phyloP scores from a whole-genome alignment of 169 alveolate species.

The Plasmodium sp. region DNA sequence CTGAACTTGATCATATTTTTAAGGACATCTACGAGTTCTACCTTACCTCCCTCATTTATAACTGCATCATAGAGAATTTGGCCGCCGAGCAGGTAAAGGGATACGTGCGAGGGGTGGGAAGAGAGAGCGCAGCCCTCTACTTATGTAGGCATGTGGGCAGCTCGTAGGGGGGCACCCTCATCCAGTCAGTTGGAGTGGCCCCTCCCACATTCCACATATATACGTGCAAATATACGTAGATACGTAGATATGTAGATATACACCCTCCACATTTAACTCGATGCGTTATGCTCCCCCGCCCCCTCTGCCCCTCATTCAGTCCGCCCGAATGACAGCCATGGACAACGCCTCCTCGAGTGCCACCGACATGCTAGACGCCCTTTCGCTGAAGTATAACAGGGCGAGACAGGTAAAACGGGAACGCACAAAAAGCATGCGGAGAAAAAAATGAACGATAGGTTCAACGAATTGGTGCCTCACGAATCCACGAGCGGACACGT shows the following conservation, averaged over 20 bases:
- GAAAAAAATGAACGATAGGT: not conserved
- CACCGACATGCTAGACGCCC: slow-evolving; percentile 86
- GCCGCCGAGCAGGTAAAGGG: slow-evolving; percentile 81
- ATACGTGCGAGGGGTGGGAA: not conserved
- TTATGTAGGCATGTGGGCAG: not conserved
- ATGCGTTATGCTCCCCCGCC: not conserved
- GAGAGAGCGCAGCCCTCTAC: not conserved
- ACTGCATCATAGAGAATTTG: slow-evolving; percentile 81
- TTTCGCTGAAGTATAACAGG: slow-evolving; percentile 86
- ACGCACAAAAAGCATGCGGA: not conserved
- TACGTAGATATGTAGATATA: not conserved
- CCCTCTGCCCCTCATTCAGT: slow-evolving; percentile 41
- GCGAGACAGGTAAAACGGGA: slow-evolving; percentile 83
- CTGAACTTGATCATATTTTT: slow-evolving; percentile 80
- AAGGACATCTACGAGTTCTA: slow-evolving; percentile 85
- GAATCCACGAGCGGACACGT: not conserved
- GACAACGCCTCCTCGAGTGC: slow-evolving; percentile 92
- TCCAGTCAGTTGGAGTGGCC: not conserved
- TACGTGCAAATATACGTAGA: not conserved
- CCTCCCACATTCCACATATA: not conserved
- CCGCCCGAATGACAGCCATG: slow-evolving; percentile 92
- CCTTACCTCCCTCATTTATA: slow-evolving; percentile 81
- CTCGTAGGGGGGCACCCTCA: not conserved
- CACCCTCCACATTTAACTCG: not conserved
- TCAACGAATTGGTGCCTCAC: not conserved